Evolutionary conservation across 2,329 filamentous ascomycete genomes (phyloP), one percentile per base, ranked within the genome.

Genomic region (Penicillium brevicompactum): DNA sequence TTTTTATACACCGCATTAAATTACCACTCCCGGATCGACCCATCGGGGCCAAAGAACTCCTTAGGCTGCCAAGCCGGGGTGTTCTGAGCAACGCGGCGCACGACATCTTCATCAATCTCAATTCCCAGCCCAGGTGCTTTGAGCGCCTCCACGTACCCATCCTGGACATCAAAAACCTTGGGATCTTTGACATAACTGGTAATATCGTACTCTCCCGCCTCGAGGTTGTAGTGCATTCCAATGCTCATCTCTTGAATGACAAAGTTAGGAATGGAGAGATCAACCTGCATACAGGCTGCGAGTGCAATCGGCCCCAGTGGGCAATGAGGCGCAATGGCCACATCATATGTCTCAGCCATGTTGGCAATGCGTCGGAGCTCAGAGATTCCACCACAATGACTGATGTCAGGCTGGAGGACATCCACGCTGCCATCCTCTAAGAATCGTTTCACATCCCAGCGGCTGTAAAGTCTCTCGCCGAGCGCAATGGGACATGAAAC

Each of bases 201-300:
- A 48, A 90, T 72, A 65, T 90, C 87, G 60, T 85, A 78, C 2
- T 84, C 80, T 1, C 83, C 85, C 0, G 80, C 82, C 63, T 82
- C 80, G 1, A 74, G 68, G 63, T 92, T 92, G 67, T 92, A 92
- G 69, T 92, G 90, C 66, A 92, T 92, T 0, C 89, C 89, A 22
- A 91, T 67, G 38, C 85, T 87, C 89, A 91, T 91, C 70, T 92
- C 89, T 65, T 90, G 85, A 34, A 92, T 91, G 0, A 82, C 83
- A 68, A 88, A 91, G 70, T 88, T 92, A n/a, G 80, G 80, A n/a
- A 76, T 83, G 4, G 74, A 77, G 22, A 82, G 76, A 14, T 84
- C 86, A 1, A 91, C 82, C 56, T 91, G 88, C n/a, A 90, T 76
- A 41, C 81, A 86, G 0, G 89, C 89, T 0, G 89, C 89, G 9